Evolutionary conservation across 83 land plant genomes (phyloP), one percentile per base, ranked within the genome.

Genomic region (Diphasiastrum complanatum): DNA sequence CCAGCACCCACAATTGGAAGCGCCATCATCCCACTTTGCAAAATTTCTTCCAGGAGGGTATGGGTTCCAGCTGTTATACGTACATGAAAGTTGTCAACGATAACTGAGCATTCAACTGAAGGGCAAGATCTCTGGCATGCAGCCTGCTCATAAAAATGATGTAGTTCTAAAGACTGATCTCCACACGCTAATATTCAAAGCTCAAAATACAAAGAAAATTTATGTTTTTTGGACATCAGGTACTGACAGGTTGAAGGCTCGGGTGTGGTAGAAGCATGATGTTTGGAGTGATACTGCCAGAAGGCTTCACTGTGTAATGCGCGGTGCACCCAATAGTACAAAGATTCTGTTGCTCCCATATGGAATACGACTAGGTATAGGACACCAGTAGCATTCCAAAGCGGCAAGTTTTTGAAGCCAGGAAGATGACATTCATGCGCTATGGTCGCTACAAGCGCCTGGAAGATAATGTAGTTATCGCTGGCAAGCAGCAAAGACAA

Each of bases 191-290:
- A n/a, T n/a, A n/a, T n/a, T n/a, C n/a, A n/a, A n/a, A n/a, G n/a
- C n/a, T n/a, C n/a, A n/a, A n/a, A n/a, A n/a, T n/a, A n/a, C n/a
- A n/a, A n/a, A n/a, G n/a, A n/a, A n/a, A n/a, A n/a, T n/a, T n/a
- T n/a, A n/a, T n/a, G n/a, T n/a, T n/a, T n/a, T n/a, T n/a, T n/a
- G n/a, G n/a, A n/a, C n/a, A n/a, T n/a, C n/a, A n/a, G n/a, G n/a
- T n/a, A n/a, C n/a, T 41, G 31, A 76, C 79, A 70, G 43, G 79
- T 66, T 12, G 71, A 58, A 16, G 79, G 71, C 57, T 76, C 76
- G 19, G 63, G 25, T 19, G 63, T 62, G 2, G 76, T 65, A 12
- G 79, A 61, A 1, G 64, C 32, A 47, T 76, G 79, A 45, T 76
- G 79, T 11, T 64, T 51, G n/a, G 51, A 75, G 32, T 76, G 79